Base-by-base conservation (phyloP, 352 stramenopile genomes). In the Globisporangium recalcitrans region DNA sequence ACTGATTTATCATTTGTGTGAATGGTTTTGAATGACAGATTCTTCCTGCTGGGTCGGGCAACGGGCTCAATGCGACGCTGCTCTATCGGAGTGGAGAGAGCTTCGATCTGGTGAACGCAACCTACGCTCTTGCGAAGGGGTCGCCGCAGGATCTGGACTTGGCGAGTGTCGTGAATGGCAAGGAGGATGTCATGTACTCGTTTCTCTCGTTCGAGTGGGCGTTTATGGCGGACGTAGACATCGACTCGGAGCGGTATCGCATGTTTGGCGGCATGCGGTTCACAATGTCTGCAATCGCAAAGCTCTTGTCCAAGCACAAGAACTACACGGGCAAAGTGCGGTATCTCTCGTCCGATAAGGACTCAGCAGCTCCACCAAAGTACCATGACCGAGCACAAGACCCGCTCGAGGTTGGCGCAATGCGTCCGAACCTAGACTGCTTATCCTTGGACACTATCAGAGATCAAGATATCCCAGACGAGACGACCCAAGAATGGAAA, bases 171-270 rank as follows among this genome's bases (percentile, higher is more conserved):
- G 70, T 73, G 22, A 85, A 87, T 49, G 70, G 70, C 42, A 64
- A 82, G 44, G 65, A 75, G 27, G 66, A 86, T 38, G 48, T 77
- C 34, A 80, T 88, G 74, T 83, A 86, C 70, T 87, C 80, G 22
- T 95, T 96, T 62, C 70, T 95, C 57, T 89, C 80, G n/a, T 47
- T 95, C 14, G 78, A 88, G 60, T 96, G 87, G 87, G 88, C 80
- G 14, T 84, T 93, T 44, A 75, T 89, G 51, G 80, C 81, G 27
- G 78, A 91, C 55, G 80, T 92, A 61, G 83, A 93, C 65, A 80
- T 91, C 34, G 82, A 84, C 54, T 88, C 74, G 14, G 85, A 93
- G 69, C 61, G 62, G 22, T 78, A 80, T 38, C 79, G 85, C n/a
- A 70, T 64, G 4, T 77, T 93, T 24, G 85, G 85, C 9, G 68